Percentiles rank a stretch among this genome's conserved stretches.
Evolutionary conservation across 2,329 filamentous ascomycete genomes (phyloP).

Genomic region (Seiridium cupressi): DNA sequence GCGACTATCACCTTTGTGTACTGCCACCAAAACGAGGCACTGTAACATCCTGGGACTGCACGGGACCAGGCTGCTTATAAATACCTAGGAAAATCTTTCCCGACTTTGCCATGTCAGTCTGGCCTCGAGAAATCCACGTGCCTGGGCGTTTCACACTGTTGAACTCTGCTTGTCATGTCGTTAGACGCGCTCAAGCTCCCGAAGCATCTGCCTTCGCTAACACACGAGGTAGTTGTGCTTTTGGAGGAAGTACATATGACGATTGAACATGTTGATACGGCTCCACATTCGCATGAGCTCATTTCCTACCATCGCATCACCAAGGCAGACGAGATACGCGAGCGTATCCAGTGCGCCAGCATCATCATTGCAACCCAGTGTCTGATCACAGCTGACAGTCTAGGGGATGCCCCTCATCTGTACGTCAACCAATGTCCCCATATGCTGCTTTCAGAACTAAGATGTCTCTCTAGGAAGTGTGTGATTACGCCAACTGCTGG

Average conservation of each 20-base stretch:
- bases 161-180: background rate
- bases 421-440: constrained; percentile 4
- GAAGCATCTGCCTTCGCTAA: constrained; percentile 12
- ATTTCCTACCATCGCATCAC: constrained; percentile 14
- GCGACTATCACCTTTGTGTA: too few relatives aligned
- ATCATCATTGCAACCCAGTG: constrained; percentile 16
- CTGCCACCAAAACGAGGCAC: too few relatives aligned
- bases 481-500: constrained; percentile 17
- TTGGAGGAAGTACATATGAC: constrained; percentile 16
- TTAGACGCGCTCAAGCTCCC: constrained; percentile 1
- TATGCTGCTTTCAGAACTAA: background rate
- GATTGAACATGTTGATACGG: constrained; percentile 14
- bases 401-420: constrained; percentile 20
- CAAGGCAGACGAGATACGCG: constrained; percentile 11
- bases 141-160: too few relatives aligned
- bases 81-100: too few relatives aligned
- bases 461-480: constrained; percentile 14
- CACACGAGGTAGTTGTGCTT: constrained; percentile 18
- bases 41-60: too few relatives aligned
- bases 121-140: too few relatives aligned
- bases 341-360: constrained; percentile 19
- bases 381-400: constrained; percentile 14
- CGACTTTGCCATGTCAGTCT: too few relatives aligned
- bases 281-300: constrained; percentile 15
- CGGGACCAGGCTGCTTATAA: too few relatives aligned